Conservation (phyloP, 306 rosid genomes). For the Vigna mungo region DNA sequence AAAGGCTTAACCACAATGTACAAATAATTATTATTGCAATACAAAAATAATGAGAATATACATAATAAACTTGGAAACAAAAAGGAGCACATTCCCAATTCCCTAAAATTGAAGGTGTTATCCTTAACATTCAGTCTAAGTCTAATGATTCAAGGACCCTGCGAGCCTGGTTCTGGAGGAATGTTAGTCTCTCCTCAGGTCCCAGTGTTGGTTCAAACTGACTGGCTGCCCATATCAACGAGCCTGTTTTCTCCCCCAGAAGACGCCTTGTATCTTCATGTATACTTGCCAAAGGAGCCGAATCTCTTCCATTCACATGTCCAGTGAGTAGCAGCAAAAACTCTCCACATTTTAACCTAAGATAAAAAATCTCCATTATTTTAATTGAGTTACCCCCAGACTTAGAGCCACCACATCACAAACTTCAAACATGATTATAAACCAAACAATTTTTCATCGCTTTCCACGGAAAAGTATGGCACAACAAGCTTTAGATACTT, state of each 20-base stretch:
- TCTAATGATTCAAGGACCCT: slow-evolving; percentile 90
- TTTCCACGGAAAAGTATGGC: slow-evolving; percentile 3
- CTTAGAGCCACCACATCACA: slow-evolving; percentile 17
- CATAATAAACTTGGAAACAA: slow-evolving; percentile 7
- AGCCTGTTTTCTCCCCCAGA: slow-evolving; percentile 92
- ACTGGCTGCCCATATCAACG: slow-evolving; percentile 99
- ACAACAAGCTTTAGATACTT: neutral
- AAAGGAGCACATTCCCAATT: slow-evolving; percentile 12
- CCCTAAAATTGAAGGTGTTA: slow-evolving; percentile 10
- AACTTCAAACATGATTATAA: neutral
- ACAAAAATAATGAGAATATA: slow-evolving; percentile 14
- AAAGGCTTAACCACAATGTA: neutral
- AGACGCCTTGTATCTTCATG: slow-evolving; percentile 85
- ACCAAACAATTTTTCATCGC: neutral
- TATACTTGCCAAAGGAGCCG: slow-evolving; percentile 79
- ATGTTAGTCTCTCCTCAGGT: slow-evolving; percentile 83
- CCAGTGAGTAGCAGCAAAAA: slow-evolving; percentile 85
- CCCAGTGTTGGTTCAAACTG: slow-evolving; percentile 91
- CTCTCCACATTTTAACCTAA: slow-evolving; percentile 96
- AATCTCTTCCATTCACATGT: slow-evolving; percentile 83
- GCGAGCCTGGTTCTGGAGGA: slow-evolving; percentile 90
- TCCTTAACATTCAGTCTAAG: slow-evolving; percentile 58
- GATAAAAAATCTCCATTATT: slow-evolving; percentile 10
- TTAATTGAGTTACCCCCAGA: slow-evolving; percentile 9
- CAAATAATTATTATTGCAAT: neutral